Evolutionary conservation across 2,329 filamentous ascomycete genomes (phyloP).

Genomic region (Fusarium praegraminearum): DNA sequence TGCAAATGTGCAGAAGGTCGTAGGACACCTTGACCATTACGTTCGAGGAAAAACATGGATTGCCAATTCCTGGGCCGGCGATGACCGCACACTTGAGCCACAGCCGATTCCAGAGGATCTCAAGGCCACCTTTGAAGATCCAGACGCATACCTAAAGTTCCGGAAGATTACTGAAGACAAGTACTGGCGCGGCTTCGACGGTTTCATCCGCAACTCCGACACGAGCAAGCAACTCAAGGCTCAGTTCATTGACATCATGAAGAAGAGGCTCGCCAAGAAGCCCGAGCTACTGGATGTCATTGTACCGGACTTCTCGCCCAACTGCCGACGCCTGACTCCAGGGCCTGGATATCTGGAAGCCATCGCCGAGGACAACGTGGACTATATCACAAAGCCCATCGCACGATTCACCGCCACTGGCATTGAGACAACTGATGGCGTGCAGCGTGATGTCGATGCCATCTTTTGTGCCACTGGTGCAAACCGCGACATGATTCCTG

Average conservation of each 20-base stretch:
- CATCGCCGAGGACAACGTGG: constrained; percentile 68
- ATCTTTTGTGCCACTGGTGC: not conserved
- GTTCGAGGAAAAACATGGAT: constrained; percentile 3
- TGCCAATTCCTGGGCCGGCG: not conserved
- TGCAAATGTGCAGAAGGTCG: not conserved
- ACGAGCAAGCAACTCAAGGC: not conserved
- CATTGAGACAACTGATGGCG: not conserved
- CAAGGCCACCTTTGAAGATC: not conserved
- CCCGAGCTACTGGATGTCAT: not conserved
- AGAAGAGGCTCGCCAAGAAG: not conserved
- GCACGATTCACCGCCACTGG: not conserved
- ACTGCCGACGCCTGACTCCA: constrained; percentile 72
- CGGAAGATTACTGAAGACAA: not conserved
- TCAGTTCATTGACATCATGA: constrained; percentile 5
- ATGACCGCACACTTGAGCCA: not conserved
- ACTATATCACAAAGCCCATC: constrained; percentile 58
- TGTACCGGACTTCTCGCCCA: constrained; percentile 69
- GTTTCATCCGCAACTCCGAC: not conserved
- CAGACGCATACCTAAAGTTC: constrained; percentile 1
- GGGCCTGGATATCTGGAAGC: constrained; percentile 76
- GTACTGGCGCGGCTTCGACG: constrained; percentile 3
- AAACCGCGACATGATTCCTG: not conserved
- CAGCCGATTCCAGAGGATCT: not conserved
- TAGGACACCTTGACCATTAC: not conserved
- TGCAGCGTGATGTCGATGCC: not conserved